Evolutionary conservation across 495 filamentous ascomycete species (phyloP).

Genomic region (Aspergillus avenaceus): DNA sequence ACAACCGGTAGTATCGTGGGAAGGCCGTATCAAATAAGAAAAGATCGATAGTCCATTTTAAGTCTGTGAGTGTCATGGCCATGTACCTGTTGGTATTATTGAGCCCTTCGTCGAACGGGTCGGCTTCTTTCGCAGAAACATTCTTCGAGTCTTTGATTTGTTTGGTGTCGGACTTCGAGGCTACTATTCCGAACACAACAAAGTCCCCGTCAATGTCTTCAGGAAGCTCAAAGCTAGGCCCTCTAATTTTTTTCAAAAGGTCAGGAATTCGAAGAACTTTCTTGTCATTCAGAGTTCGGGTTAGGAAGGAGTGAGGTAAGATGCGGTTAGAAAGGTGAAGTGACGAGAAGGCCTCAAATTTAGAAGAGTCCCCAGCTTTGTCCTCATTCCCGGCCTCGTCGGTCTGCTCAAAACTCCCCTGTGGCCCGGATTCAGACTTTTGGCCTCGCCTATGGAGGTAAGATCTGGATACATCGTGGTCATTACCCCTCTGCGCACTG

Average conservation of each 20-base stretch:
- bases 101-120: conserved; percentile 50
- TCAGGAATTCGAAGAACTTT: conserved; percentile 75
- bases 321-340: conserved; percentile 80
- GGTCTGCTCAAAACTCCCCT: conserved; percentile 12
- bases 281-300: conserved; percentile 70
- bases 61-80: conserved; percentile 80
- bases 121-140: conserved; percentile 33
- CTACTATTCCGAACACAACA: conserved; percentile 82
- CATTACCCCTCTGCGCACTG: conserved; percentile 27
- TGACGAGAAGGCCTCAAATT: conserved; percentile 83
- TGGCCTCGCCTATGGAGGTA: conserved; percentile 22
- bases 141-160: conserved; percentile 55
- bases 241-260: conserved; percentile 74
- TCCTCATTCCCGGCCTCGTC: conserved; percentile 12
- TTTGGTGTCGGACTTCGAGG: conserved; percentile 77
- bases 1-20: conserved; percentile 84
- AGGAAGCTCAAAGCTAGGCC: conserved; percentile 79
- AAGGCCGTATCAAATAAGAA: conserved; percentile 92
- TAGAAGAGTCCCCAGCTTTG: conserved; percentile 37
- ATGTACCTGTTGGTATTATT: conserved; percentile 77
- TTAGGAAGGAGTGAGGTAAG: conserved; percentile 75
- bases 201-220: conserved; percentile 83
- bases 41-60: conserved; percentile 86
- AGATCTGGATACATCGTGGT: conserved; percentile 15
- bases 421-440: conserved; percentile 28